Percentiles rank a stretch among this genome's conserved stretches.
These are phyloP conservation scores for Filobasidium floriforme DNA, from an alignment of 768 basidiomycete genomes.

Conservation along the genomic window DNA sequence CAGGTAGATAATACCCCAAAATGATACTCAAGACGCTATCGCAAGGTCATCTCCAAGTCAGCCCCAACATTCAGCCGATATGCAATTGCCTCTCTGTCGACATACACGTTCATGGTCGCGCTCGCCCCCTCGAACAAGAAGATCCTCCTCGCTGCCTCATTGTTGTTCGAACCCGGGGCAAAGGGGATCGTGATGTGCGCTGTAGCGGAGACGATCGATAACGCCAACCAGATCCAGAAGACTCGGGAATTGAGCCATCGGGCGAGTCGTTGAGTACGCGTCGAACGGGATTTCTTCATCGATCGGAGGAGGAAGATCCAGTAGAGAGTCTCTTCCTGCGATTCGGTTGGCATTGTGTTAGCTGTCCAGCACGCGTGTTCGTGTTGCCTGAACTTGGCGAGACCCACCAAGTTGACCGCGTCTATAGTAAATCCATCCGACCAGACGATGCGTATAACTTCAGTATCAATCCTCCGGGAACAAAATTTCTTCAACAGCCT, in stretches of 20 bases:
- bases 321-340: constrained; percentile 8
- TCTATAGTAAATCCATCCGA: neutral
- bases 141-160: constrained; percentile 6
- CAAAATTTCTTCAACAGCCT: neutral
- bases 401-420: constrained; percentile 3
- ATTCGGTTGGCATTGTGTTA: neutral
- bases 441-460: neutral
- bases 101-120: constrained; percentile 12
- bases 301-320: constrained; percentile 5
- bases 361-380: neutral
- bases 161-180: neutral
- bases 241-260: neutral
- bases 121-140: constrained; percentile 13
- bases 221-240: constrained; percentile 6
- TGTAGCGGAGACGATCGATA: constrained; percentile 4
- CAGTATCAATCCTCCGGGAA: neutral
- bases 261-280: neutral
- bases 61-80: neutral
- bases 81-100: neutral
- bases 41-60: neutral
- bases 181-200: constrained; percentile 13
- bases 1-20: constrained; percentile 12
- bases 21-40: constrained; percentile 12
- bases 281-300: neutral
- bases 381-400: neutral